Evolutionary conservation across 2,329 filamentous ascomycete genomes (phyloP), one percentile per base, ranked within the genome.

Genomic region (Pyrenochaeta sp.): DNA sequence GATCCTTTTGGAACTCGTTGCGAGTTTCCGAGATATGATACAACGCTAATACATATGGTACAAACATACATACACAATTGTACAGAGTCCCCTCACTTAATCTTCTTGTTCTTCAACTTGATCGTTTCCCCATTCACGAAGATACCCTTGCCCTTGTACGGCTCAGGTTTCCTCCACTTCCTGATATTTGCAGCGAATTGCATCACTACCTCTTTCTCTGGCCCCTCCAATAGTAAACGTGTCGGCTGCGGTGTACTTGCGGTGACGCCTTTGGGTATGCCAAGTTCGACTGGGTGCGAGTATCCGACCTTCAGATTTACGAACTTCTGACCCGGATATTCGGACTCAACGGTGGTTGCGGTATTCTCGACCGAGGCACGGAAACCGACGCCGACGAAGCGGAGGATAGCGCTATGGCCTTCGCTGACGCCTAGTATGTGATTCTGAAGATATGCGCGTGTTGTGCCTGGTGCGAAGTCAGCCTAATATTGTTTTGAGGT

Each of bases 71-170:
- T 49, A 55, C 56, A 59, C 52, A 52, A 59, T 53, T 56, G 49
- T 44, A 43, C 43, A 44, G 15, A 12, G 3, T 27, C 7, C 50
- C 13, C 50, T 68, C 66, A 84, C 69, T 83, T 83, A 69, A 83
- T 83, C 77, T 83, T 83, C 90, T 97, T 99, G 73, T 92, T 90
- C 89, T 99, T 99, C 80, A 99, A 79, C 85, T 91, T 96, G 82
- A 99, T 97, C 30, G 93, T 97, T 85, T 99, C 93, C 64, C 93
- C 92, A 74, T 98, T 96, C 71, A 99, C 90, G 77, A 98, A 99
- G 70, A 99, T 96, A 71, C 95, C 95, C 88, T 99, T 98, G 67
- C 95, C 95, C 87, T 99, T 99, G 81, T 99, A 99, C 65, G 95
- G 95, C 82, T 99, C 95, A 30, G 95, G 95, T 65, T 86, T 86